These are phyloP conservation scores for Sclerotinia trifoliorum DNA, from an alignment of 2,329 filamentous ascomycete genomes.

Conservation along the genomic window DNA sequence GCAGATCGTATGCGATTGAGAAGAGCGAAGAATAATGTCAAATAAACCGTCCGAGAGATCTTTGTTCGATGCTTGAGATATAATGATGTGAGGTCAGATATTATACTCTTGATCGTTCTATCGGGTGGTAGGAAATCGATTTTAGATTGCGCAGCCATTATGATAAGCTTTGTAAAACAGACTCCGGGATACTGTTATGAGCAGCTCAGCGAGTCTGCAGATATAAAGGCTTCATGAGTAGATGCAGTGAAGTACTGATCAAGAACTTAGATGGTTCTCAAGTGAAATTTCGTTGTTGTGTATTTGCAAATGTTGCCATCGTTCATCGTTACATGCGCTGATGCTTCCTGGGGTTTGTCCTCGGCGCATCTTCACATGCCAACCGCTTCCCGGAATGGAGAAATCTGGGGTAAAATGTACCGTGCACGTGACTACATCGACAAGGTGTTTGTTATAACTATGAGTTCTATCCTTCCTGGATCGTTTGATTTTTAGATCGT, in stretches of 20 bases:
- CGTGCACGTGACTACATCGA: neutral
- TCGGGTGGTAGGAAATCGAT: conserved; percentile 66
- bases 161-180: neutral
- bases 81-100: conserved; percentile 65
- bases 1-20: conserved; percentile 87
- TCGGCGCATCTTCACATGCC: conserved; percentile 23
- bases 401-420: conserved; percentile 16
- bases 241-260: neutral
- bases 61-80: conserved; percentile 78
- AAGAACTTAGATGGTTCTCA: neutral
- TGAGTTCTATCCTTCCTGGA: neutral
- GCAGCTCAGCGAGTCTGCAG: conserved; percentile 18
- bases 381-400: conserved; percentile 16
- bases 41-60: conserved; percentile 80
- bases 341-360: conserved; percentile 3
- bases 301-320: conserved; percentile 2
- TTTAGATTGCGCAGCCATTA: conserved; percentile 76
- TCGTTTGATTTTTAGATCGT: neutral
- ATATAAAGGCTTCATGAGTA: conserved; percentile 16
- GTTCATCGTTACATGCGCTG: conserved; percentile 16
- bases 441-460: neutral
- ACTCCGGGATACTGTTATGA: conserved; percentile 15
- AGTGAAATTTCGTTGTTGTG: conserved; percentile 7
- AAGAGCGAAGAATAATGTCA: conserved; percentile 77
- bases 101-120: conserved; percentile 61